Evolutionary conservation across 306 rosid genomes (phyloP).

Genomic region (Amphicarpaea edgeworthii): DNA sequence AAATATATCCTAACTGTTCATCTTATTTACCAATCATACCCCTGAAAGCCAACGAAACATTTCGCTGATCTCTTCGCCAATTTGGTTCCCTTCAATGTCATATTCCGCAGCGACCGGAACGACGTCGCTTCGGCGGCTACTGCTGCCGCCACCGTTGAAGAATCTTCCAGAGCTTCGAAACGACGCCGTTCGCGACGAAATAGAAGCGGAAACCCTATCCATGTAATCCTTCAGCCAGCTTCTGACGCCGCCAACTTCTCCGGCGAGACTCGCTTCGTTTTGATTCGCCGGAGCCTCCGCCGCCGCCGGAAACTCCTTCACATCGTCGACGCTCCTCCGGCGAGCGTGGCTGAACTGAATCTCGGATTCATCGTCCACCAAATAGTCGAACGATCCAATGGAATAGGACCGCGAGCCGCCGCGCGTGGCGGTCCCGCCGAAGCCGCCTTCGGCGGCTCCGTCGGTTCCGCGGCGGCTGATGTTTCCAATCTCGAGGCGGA

Average conservation of each 20-base stretch:
- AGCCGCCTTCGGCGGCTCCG: not conserved
- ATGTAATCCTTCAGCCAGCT: slow-evolving; percentile 86
- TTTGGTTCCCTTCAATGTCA: slow-evolving; percentile 65
- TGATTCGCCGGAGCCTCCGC: slow-evolving; percentile 19
- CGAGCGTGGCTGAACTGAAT: slow-evolving; percentile 56
- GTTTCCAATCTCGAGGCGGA: slow-evolving; percentile 74
- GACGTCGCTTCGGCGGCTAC: slow-evolving; percentile 79
- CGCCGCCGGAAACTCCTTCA: slow-evolving; percentile 53
- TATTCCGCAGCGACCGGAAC: slow-evolving; percentile 54
- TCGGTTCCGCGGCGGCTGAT: slow-evolving; percentile 59
- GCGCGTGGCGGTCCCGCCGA: slow-evolving; percentile 10
- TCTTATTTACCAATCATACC: slow-evolving; percentile 68
- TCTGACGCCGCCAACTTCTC: slow-evolving; percentile 64
- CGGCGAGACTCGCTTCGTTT: slow-evolving; percentile 54
- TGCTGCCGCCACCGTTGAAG: slow-evolving; percentile 63
- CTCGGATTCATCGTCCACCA: slow-evolving; percentile 74
- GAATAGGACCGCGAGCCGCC: slow-evolving; percentile 66
- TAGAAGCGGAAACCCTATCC: slow-evolving; percentile 71
- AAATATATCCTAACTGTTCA: slow-evolving; percentile 28
- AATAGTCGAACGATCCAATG: slow-evolving; percentile 83
- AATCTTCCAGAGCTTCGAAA: slow-evolving; percentile 86
- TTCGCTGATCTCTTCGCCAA: slow-evolving; percentile 86
- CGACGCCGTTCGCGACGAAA: slow-evolving; percentile 76
- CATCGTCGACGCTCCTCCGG: slow-evolving; percentile 59
- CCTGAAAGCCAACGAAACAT: slow-evolving; percentile 93